Evolutionary conservation across 306 rosid species (phyloP).

Genomic region (Dryas alaskensis): DNA sequence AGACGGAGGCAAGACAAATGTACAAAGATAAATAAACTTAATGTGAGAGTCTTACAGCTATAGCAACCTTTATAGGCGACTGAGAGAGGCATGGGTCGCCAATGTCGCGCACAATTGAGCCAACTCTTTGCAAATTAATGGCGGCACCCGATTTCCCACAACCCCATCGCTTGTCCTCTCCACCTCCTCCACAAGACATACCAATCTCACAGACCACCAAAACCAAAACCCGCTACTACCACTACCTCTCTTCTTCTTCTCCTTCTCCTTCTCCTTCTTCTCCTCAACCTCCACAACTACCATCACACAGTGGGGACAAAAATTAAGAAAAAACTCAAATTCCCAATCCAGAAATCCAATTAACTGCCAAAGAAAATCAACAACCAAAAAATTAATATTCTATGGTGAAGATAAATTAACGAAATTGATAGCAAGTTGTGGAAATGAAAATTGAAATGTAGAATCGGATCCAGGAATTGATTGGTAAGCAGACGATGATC

Average conservation of each 20-base stretch:
- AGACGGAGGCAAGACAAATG: neutral
- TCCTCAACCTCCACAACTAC: conserved; percentile 17
- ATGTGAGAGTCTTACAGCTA: conserved; percentile 49
- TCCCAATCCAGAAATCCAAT: neutral
- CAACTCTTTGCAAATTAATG: conserved; percentile 55
- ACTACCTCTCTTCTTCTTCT: conserved; percentile 5
- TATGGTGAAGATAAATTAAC: neutral
- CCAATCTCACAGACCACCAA: conserved; percentile 31
- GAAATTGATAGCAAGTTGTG: neutral
- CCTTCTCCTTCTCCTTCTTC: conserved; percentile 26
- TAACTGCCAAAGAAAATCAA: neutral
- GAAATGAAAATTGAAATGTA: neutral
- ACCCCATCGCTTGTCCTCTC: conserved; percentile 56
- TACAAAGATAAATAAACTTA: neutral
- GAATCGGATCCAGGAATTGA: conserved; percentile 5
- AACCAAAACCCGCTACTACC: conserved; percentile 20
- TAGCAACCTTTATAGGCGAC: conserved; percentile 66
- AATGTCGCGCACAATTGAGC: conserved; percentile 70
- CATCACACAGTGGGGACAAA: conserved; percentile 15
- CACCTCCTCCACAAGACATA: conserved; percentile 57
- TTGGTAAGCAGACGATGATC: conserved; percentile 12
- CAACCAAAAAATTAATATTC: neutral
- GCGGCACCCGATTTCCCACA: conserved; percentile 60
- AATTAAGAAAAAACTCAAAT: neutral
- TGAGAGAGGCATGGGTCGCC: conserved; percentile 83